phyloP scores from a whole-genome alignment of 2,329 filamentous ascomycete genomes.

The Rugonectria rugulosa region DNA sequence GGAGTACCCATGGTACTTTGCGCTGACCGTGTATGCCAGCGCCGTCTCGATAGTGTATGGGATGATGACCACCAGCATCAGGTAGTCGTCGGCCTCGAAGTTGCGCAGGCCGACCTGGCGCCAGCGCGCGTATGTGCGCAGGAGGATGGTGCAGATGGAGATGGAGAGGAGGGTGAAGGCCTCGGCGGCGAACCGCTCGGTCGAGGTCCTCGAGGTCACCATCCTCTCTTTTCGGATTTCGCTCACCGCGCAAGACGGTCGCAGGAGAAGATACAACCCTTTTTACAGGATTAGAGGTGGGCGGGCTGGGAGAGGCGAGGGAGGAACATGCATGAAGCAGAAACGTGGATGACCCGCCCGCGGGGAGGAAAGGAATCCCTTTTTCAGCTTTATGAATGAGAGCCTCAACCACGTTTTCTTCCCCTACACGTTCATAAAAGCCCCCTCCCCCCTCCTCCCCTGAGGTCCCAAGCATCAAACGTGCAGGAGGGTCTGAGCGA shows the following conservation, averaged over 20 bases:
- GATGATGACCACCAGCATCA: constrained; percentile 38
- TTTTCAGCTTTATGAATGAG: too few relatives aligned
- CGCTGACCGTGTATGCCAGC: constrained; percentile 48
- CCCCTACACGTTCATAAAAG: too few relatives aligned
- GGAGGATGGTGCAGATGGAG: constrained; percentile 54
- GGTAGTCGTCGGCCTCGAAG: constrained; percentile 58
- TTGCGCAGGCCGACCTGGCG: constrained; percentile 46
- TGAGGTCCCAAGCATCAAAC: background rate
- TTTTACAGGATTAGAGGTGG: too few relatives aligned
- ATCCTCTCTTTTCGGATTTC: background rate
- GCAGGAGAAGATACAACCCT: too few relatives aligned
- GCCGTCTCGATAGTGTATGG: constrained; percentile 39
- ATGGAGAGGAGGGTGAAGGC: constrained; percentile 55
- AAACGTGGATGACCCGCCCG: background rate
- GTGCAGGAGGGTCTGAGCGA: constrained; percentile 2
- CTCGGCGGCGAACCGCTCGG: constrained; percentile 31
- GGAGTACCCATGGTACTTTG: constrained; percentile 50
- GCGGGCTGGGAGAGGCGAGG: too few relatives aligned
- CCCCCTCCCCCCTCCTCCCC: background rate
- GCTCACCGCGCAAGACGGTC: background rate
- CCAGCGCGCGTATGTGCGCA: constrained; percentile 58
- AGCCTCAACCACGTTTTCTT: too few relatives aligned
- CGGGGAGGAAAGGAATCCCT: background rate
- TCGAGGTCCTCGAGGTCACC: constrained; percentile 7
- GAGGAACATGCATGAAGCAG: background rate